Evolutionary conservation across 129 eudicot genomes (phyloP).

Genomic region (Escallonia rubra): DNA sequence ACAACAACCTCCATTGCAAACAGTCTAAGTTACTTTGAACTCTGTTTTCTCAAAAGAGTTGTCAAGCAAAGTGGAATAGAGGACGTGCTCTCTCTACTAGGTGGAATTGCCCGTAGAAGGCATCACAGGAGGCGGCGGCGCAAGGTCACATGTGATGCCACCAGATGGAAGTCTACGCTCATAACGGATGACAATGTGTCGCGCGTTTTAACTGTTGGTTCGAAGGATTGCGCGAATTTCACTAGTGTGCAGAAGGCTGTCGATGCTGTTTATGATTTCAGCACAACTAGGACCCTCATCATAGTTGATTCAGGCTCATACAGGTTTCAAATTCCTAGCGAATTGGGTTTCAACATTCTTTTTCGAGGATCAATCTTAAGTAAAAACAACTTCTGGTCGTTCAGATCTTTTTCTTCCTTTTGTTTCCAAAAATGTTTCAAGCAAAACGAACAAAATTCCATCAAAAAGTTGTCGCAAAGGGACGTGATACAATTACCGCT

Average conservation of each 20-base stretch:
- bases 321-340: conserved; percentile 29
- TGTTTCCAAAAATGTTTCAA: too few relatives aligned
- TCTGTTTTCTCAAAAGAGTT: conserved; percentile 23
- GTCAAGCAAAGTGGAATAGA: conserved; percentile 23
- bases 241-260: conserved; percentile 78
- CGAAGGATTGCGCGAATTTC: conserved; percentile 72
- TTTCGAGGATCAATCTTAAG: too few relatives aligned
- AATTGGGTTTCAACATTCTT: too few relatives aligned
- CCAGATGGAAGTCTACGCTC: conserved; percentile 55
- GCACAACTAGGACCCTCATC: conserved; percentile 49
- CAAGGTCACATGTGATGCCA: conserved; percentile 28
- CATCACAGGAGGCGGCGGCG: conserved; percentile 19
- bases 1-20: conserved; percentile 8
- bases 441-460: too few relatives aligned
- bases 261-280: conserved; percentile 70
- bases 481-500: too few relatives aligned
- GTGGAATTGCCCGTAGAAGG: not conserved
- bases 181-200: conserved; percentile 36
- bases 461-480: too few relatives aligned
- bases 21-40: conserved; percentile 9
- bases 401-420: too few relatives aligned
- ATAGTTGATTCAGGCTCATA: conserved; percentile 69
- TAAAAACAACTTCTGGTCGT: too few relatives aligned
- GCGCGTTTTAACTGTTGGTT: conserved; percentile 56
- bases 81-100: conserved; percentile 22